Evolutionary conservation across 139 green algal genomes (phyloP), one percentile per base, ranked within the genome.

Genomic region (Dunaliella primolecta): DNA sequence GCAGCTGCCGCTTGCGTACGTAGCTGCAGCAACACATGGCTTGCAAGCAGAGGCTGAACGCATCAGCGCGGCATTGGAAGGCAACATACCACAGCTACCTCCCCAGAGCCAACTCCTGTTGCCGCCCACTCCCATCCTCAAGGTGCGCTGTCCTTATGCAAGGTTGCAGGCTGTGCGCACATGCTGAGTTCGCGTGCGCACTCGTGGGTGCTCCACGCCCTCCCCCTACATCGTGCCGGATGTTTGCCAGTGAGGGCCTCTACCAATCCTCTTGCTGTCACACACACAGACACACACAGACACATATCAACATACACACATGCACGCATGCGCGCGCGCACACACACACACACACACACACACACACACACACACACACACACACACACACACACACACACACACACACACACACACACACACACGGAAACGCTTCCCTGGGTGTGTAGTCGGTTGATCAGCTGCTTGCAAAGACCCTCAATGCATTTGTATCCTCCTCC

Each of bases 1-100:
- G 3, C 97, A 99, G 86, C 64, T 90, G 23, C 91, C 94, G 15
- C 92, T 99, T 78, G 97, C 97, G 0, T 99, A 98, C 87, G 89
- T 98, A 1, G 97, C 95, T 32, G 97, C 97, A 7, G 91, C 92
- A 57, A 94, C 87, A n/a, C 93, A 98, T 86, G 96, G 96, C 15
- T 89, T 99, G 72, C 81, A 86, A 57, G 92, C 91, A 56, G 88
- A 92, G 0, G 92, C 92, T 1, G 89, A 91, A 36, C 84, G 87
- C 27, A 85, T 96, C 31, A 87, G 72, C 1, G 81, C 80, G 38
- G 90, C 90, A 36, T 80, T 91, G 32, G 24, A 35, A 1, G 64
- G 80, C 80, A 24, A 80, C 55, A 23, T 88, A 23, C 90, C 88
- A 0, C 76, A 90, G 36, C 56, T 89, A 72, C 83, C 86, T 2